Conservation (phyloP, 331 rosid genomes). For the Malus hybrid region DNA sequence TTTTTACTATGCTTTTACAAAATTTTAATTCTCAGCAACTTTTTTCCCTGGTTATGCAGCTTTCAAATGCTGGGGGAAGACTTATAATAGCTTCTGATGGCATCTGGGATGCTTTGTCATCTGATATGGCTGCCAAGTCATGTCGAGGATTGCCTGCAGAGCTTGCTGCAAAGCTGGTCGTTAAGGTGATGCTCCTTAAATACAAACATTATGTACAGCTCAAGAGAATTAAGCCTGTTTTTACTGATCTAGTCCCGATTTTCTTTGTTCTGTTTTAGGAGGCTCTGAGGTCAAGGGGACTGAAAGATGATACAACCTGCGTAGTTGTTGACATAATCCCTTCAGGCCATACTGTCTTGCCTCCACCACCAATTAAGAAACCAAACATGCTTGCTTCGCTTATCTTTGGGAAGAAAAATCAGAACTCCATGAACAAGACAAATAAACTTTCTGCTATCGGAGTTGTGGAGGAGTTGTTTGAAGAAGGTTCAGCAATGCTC, state of each 20-base stretch:
- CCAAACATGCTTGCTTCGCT: slow-evolving; percentile 54
- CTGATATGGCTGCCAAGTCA: slow-evolving; percentile 79
- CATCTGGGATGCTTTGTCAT: slow-evolving; percentile 93
- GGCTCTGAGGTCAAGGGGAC: slow-evolving; percentile 93
- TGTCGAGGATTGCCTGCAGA: slow-evolving; percentile 97
- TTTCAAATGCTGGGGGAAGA: slow-evolving; percentile 91
- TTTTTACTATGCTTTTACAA: not conserved
- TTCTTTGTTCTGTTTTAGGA: slow-evolving; percentile 39
- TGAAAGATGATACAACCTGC: slow-evolving; percentile 98
- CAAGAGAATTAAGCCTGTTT: not conserved
- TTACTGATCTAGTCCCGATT: slow-evolving; percentile 7
- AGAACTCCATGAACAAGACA: slow-evolving; percentile 52
- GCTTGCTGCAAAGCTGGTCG: slow-evolving; percentile 97
- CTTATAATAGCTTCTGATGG: slow-evolving; percentile 98
- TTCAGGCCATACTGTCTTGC: slow-evolving; percentile 62
- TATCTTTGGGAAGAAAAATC: slow-evolving; percentile 77
- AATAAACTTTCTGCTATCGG: slow-evolving; percentile 90
- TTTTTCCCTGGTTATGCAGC: slow-evolving; percentile 37
- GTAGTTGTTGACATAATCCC: slow-evolving; percentile 95
- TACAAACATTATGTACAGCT: not conserved
- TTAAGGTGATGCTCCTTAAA: slow-evolving; percentile 54
- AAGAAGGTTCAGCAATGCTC: slow-evolving; percentile 99
- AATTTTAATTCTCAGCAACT: slow-evolving; percentile 10
- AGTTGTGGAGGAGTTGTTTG: slow-evolving; percentile 93
- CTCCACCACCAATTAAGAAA: slow-evolving; percentile 70